phyloP scores from a whole-genome alignment of 768 basidiomycete species.

The Solioccasus polychromus region DNA sequence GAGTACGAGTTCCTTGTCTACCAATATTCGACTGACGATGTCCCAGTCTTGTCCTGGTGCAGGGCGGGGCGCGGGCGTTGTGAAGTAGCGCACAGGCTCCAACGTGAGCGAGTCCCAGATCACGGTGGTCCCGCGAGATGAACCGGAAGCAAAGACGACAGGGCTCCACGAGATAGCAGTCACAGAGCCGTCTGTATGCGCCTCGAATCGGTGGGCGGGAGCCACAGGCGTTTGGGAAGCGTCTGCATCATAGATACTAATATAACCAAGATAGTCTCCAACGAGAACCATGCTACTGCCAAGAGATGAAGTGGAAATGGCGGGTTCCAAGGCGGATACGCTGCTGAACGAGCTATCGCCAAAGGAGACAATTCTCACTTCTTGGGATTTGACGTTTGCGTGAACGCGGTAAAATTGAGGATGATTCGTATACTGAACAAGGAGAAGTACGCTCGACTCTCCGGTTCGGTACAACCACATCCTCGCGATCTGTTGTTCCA shows the following conservation, averaged over 20 bases:
- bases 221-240: conserved; percentile 15
- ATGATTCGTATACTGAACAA: conserved; percentile 52
- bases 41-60: conserved; percentile 36
- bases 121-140: conserved; percentile 52
- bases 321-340: conserved; percentile 48
- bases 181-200: conserved; percentile 61
- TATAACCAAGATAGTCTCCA: conserved; percentile 64
- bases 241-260: conserved; percentile 60
- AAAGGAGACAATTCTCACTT: conserved; percentile 40
- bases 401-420: conserved; percentile 51
- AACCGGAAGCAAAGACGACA: conserved; percentile 62
- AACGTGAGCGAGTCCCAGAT: conserved; percentile 70
- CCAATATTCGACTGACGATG: conserved; percentile 52
- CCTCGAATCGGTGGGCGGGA: conserved; percentile 54
- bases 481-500: conserved; percentile 8
- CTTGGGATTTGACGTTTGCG: conserved; percentile 31
- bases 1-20: conserved; percentile 54
- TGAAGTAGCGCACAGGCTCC: conserved; percentile 52
- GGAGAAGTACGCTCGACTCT: conserved; percentile 25
- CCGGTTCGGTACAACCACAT: conserved; percentile 16
- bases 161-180: conserved; percentile 63
- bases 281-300: conserved; percentile 53
- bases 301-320: conserved; percentile 38
- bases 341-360: conserved; percentile 51
- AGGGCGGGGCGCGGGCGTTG: conserved; percentile 41